Evolutionary conservation across 1,139 yeast genomes (phyloP).

Genomic region (Debaryomyces psychrophilus): DNA sequence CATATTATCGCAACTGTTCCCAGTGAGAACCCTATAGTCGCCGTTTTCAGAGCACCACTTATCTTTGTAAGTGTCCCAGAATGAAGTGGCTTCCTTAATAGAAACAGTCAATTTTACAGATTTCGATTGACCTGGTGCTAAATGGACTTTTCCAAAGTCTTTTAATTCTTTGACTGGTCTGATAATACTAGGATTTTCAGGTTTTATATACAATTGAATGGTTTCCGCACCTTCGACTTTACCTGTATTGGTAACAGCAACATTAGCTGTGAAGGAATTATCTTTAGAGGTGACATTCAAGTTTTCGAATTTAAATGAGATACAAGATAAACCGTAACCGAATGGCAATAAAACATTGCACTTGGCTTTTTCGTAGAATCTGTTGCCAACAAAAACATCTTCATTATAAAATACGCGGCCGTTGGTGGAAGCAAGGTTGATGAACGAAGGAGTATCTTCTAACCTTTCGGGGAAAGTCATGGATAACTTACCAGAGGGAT

Average conservation of each 20-base stretch:
- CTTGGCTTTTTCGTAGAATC: slow-evolving; percentile 27
- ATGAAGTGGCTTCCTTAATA: slow-evolving; percentile 55
- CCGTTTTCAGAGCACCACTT: slow-evolving; percentile 57
- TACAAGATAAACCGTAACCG: slow-evolving; percentile 31
- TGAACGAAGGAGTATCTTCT: slow-evolving; percentile 28
- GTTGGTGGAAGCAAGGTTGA: slow-evolving; percentile 26
- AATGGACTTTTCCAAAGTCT: slow-evolving; percentile 52
- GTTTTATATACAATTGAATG: slow-evolving; percentile 49
- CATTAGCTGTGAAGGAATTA: slow-evolving; percentile 26
- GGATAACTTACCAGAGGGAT: slow-evolving; percentile 31
- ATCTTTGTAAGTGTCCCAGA: slow-evolving; percentile 52
- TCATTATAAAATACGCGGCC: slow-evolving; percentile 32
- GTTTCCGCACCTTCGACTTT: slow-evolving; percentile 45
- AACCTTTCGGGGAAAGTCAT: slow-evolving; percentile 28
- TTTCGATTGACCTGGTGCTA: slow-evolving; percentile 45
- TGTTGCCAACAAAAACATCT: slow-evolving; percentile 31
- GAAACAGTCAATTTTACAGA: slow-evolving; percentile 38
- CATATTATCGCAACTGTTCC: slow-evolving; percentile 38
- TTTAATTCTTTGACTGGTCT: slow-evolving; percentile 62
- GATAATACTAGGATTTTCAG: slow-evolving; percentile 40
- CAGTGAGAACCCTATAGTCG: slow-evolving; percentile 50
- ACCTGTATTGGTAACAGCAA: slow-evolving; percentile 48
- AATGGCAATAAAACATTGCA: slow-evolving; percentile 26
- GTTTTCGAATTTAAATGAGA: slow-evolving; percentile 21
- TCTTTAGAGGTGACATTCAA: slow-evolving; percentile 19